Conservation (phyloP, 2,329 filamentous ascomycete genomes). For the Uncinocarpus reesii region DNA sequence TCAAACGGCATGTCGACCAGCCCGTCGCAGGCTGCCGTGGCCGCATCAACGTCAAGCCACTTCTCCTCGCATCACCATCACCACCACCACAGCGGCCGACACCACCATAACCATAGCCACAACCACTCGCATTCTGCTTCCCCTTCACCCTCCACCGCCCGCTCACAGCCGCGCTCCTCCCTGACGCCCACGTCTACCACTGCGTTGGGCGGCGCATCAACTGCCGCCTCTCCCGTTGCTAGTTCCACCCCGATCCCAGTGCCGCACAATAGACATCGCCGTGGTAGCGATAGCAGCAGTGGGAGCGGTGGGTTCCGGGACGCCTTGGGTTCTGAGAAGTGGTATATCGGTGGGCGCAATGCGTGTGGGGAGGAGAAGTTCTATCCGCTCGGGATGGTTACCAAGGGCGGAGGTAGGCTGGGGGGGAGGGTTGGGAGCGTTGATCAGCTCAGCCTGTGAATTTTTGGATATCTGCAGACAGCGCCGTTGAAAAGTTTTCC, state of each 20-base stretch:
- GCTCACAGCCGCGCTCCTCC: constrained; percentile 15
- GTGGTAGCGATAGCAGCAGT: constrained; percentile 40
- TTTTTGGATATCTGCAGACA: background rate
- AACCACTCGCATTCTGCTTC: constrained; percentile 22
- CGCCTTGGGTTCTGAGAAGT: constrained; percentile 40
- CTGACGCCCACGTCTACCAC: constrained; percentile 14
- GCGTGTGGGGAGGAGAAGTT: constrained; percentile 41
- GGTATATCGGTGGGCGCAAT: constrained; percentile 43
- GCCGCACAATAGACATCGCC: constrained; percentile 31
- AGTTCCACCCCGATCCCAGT: constrained; percentile 29
- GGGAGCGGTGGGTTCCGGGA: constrained; percentile 41
- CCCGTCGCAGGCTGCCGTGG: constrained; percentile 19
- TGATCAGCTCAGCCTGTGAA: constrained; percentile 41
- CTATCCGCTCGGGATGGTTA: constrained; percentile 41
- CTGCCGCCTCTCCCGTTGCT: constrained; percentile 22
- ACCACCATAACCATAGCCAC: constrained; percentile 13
- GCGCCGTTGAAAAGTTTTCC: too few species aligned
- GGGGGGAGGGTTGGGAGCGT: constrained; percentile 39
- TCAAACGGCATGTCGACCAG: constrained; percentile 11
- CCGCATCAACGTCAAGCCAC: constrained; percentile 20
- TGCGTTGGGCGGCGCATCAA: constrained; percentile 19
- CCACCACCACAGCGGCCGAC: constrained; percentile 18
- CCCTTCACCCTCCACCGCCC: constrained; percentile 21
- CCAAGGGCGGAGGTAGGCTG: constrained; percentile 34
- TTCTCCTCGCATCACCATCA: constrained; percentile 24